Evolutionary conservation across 768 basidiomycete species (phyloP).

Genomic region (Leccinum uliginosum): DNA sequence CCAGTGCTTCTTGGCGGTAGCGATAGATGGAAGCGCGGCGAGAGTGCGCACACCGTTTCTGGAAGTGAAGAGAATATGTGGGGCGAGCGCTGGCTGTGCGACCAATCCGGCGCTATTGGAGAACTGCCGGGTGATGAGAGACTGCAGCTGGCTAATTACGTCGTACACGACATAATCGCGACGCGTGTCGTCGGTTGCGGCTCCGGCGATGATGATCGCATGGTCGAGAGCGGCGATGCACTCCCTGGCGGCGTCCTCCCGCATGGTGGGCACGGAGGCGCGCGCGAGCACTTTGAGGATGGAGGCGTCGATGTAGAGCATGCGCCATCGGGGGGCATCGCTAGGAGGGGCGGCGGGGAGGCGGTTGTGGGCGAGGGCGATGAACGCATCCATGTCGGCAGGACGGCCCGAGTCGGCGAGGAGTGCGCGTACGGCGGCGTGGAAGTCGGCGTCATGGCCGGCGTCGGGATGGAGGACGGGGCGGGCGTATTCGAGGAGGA

Average conservation of each 20-base stretch:
- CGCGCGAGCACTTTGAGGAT: conserved; percentile 52
- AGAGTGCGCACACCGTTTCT: conserved; percentile 38
- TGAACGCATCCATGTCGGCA: conserved; percentile 34
- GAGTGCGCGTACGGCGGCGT: conserved; percentile 8
- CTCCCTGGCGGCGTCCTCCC: conserved; percentile 30
- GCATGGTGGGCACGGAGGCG: conserved; percentile 10
- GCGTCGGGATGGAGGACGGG: conserved; percentile 8
- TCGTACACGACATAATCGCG: conserved; percentile 47
- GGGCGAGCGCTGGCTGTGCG: background rate
- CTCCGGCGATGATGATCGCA: conserved; percentile 79
- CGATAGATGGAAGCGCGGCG: conserved; percentile 50
- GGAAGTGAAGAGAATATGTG: conserved; percentile 5
- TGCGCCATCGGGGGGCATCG: conserved; percentile 49
- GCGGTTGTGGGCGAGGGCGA: conserved; percentile 42
- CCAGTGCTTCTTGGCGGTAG: conserved; percentile 44
- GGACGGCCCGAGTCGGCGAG: background rate
- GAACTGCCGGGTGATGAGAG: conserved; percentile 5
- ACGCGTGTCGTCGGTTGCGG: conserved; percentile 36
- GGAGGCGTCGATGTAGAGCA: conserved; percentile 72
- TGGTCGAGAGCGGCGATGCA: conserved; percentile 42
- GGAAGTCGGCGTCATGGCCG: conserved; percentile 6
- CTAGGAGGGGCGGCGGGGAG: conserved; percentile 40
- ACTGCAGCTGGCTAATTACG: conserved; percentile 61
- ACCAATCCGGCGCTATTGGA: conserved; percentile 8
- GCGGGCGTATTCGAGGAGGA: conserved; percentile 10